phyloP scores from a whole-genome alignment of 2,329 filamentous ascomycete species.

The Trichoderma endophyticum region DNA sequence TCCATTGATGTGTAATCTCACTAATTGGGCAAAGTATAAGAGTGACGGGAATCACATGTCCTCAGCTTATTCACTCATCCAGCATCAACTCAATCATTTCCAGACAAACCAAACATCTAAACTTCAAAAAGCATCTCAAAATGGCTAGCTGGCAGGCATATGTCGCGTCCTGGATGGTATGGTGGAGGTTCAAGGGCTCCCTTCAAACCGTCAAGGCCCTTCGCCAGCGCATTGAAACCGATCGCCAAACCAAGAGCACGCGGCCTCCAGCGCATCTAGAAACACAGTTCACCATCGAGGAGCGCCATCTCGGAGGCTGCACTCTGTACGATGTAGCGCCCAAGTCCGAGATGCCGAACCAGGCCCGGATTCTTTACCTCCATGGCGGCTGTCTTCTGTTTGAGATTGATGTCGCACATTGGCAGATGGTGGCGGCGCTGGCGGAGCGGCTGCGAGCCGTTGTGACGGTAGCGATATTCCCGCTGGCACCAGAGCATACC shows the following conservation, averaged over 20 bases:
- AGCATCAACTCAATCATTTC: background rate
- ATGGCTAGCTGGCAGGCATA: slow-evolving; percentile 26
- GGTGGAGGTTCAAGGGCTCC: slow-evolving; percentile 27
- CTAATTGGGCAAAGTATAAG: background rate
- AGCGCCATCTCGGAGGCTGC: slow-evolving; percentile 23
- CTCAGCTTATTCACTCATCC: background rate
- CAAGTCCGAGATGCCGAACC: slow-evolving; percentile 30
- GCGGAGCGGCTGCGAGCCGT: slow-evolving; percentile 31
- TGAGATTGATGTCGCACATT: slow-evolving; percentile 29
- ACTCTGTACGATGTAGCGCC: slow-evolving; percentile 31
- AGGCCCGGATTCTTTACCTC: slow-evolving; percentile 31
- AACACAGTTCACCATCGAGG: slow-evolving; percentile 28
- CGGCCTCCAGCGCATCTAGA: slow-evolving; percentile 27
- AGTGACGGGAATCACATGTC: background rate
- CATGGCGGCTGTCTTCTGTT: slow-evolving; percentile 34
- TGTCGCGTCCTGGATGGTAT: slow-evolving; percentile 28
- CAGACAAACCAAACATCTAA: background rate
- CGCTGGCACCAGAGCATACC: slow-evolving; percentile 31
- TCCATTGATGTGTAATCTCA: background rate
- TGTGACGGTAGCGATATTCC: slow-evolving; percentile 33
- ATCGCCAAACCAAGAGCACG: slow-evolving; percentile 23
- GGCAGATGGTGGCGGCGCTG: slow-evolving; percentile 28
- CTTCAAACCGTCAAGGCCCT: slow-evolving; percentile 28
- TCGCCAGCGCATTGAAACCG: slow-evolving; percentile 25
- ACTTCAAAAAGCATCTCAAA: background rate